Percentiles rank a stretch among this genome's conserved stretches.
Conservation (phyloP, 139 green algal genomes). For the Zygnema circumcarinatum region DNA sequence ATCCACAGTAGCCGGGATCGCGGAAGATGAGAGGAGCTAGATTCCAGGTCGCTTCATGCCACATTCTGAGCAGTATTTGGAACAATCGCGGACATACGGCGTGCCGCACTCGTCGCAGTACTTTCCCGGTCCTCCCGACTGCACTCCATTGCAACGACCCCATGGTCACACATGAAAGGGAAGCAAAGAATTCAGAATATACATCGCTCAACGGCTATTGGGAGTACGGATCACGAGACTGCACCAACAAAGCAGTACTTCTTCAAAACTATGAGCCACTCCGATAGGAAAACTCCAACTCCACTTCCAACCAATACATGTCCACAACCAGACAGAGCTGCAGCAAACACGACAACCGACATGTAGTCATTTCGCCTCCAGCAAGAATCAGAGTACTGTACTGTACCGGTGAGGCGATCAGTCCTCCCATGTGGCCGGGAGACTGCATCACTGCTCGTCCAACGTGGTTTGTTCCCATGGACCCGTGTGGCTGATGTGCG, state of each 20-base stretch:
- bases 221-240: too few species aligned
- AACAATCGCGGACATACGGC: constrained; percentile 47
- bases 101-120: constrained; percentile 54
- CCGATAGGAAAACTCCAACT: background rate
- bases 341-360: background rate
- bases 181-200: too few species aligned
- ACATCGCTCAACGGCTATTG: too few species aligned
- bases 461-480: background rate
- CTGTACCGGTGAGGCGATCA: background rate
- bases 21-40: too few species aligned
- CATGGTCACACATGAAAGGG: too few species aligned
- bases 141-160: background rate
- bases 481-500: background rate
- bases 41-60: constrained; percentile 46
- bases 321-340: background rate
- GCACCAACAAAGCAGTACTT: background rate
- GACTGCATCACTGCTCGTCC: background rate
- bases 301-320: background rate
- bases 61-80: constrained; percentile 59
- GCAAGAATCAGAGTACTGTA: background rate
- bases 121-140: constrained; percentile 24
- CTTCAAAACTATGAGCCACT: background rate
- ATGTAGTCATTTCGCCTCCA: too few species aligned
- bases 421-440: background rate
- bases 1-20: too few species aligned